phyloP scores from a whole-genome alignment of 2,329 filamentous ascomycete genomes.

The Nemania sp. region DNA sequence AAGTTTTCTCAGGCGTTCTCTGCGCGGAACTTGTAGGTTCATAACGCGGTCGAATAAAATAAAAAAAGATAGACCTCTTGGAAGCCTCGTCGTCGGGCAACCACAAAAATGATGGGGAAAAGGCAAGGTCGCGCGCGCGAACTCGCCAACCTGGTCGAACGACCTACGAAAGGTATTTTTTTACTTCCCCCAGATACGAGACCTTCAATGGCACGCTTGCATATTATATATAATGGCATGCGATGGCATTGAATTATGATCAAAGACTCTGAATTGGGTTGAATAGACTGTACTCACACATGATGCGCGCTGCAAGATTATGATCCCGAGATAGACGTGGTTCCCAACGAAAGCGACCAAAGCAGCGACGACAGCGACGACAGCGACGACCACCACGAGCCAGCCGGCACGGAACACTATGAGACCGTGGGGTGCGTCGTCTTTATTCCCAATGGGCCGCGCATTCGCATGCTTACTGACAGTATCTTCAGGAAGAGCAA shows the following conservation, averaged over 20 bases:
- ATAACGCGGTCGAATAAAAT: background rate
- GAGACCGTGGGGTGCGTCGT: slow-evolving; percentile 46
- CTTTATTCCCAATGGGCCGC: slow-evolving; percentile 16
- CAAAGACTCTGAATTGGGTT: too few species aligned
- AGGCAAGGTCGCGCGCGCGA: slow-evolving; percentile 60
- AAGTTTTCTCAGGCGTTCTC: slow-evolving; percentile 49
- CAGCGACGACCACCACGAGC: slow-evolving; percentile 55
- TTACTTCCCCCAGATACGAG: background rate
- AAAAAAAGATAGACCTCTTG: background rate
- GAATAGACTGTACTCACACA: slow-evolving; percentile 22
- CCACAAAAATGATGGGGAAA: slow-evolving; percentile 52
- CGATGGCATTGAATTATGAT: too few species aligned
- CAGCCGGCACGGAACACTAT: slow-evolving; percentile 84
- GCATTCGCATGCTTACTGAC: slow-evolving; percentile 17
- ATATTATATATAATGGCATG: too few species aligned
- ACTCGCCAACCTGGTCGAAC: slow-evolving; percentile 66
- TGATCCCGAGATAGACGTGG: slow-evolving; percentile 72
- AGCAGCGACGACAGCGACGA: slow-evolving; percentile 44
- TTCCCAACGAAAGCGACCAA: slow-evolving; percentile 59
- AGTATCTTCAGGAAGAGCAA: slow-evolving; percentile 71
- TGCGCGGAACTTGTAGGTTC: slow-evolving; percentile 14
- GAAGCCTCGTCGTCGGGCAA: slow-evolving; percentile 28
- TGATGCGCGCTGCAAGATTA: slow-evolving; percentile 61
- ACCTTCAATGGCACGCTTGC: background rate
- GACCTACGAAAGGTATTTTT: slow-evolving; percentile 62